These are phyloP conservation scores for Septoria linicola DNA, from an alignment of 2,329 filamentous ascomycete genomes.

Conservation along the genomic window DNA sequence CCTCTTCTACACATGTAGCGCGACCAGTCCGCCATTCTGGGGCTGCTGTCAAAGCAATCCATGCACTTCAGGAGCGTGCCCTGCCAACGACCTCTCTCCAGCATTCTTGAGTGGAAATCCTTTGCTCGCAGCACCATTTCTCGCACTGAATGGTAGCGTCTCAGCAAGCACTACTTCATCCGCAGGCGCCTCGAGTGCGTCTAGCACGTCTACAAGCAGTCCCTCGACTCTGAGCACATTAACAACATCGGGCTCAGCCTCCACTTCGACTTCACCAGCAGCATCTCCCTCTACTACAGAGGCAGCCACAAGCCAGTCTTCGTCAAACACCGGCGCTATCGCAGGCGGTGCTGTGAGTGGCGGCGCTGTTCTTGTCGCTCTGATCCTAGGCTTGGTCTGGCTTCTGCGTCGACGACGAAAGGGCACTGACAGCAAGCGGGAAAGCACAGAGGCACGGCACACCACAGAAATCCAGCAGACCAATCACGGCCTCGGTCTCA, in stretches of 20 bases:
- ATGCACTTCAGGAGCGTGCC: slow-evolving; percentile 10
- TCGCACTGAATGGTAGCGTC: slow-evolving; percentile 5
- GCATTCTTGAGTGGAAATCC: slow-evolving; percentile 14
- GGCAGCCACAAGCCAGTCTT: background rate
- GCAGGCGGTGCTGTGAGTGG: slow-evolving; percentile 14
- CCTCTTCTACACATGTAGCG: slow-evolving; percentile 12
- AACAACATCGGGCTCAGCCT: background rate
- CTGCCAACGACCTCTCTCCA: background rate
- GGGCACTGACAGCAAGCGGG: too few relatives aligned
- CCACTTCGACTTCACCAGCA: background rate
- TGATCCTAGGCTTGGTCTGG: slow-evolving; percentile 7
- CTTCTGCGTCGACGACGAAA: slow-evolving; percentile 2
- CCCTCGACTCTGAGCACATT: background rate
- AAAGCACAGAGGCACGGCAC: background rate
- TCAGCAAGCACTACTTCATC: background rate
- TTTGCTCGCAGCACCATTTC: slow-evolving; percentile 6
- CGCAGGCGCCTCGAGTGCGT: background rate
- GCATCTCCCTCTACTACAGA: background rate
- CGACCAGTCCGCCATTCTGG: slow-evolving; percentile 12
- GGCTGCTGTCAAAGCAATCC: slow-evolving; percentile 15
- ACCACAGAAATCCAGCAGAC: background rate
- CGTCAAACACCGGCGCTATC: slow-evolving; percentile 7
- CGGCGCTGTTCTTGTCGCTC: slow-evolving; percentile 1
- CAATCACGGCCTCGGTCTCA: background rate
- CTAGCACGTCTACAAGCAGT: background rate